Conservation (phyloP, 768 basidiomycete genomes). For the Cystofilobasidium capitatum region DNA sequence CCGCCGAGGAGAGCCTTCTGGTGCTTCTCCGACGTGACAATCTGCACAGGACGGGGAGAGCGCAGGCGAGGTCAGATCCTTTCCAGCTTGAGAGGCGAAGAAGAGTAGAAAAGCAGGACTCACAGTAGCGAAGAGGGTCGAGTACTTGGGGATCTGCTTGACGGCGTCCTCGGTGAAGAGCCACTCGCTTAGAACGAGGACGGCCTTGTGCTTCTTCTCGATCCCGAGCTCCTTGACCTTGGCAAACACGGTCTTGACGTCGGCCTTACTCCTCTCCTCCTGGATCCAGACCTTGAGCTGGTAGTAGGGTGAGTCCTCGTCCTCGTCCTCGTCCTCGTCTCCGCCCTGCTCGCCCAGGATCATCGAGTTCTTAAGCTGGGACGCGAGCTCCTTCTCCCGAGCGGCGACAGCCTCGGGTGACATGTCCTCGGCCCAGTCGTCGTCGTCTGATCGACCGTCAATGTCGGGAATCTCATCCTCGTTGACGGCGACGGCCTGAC, state of each 20-base stretch:
- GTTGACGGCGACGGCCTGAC: slow-evolving; percentile 46
- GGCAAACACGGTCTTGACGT: slow-evolving; percentile 57
- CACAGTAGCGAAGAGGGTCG: slow-evolving; percentile 48
- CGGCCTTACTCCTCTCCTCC: slow-evolving; percentile 49
- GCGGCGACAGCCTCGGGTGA: slow-evolving; percentile 78
- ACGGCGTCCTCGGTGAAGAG: slow-evolving; percentile 69
- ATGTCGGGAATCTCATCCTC: slow-evolving; percentile 45
- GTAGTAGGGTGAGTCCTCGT: slow-evolving; percentile 75
- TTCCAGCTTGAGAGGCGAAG: not conserved
- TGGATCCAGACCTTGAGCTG: slow-evolving; percentile 75
- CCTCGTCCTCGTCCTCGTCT: slow-evolving; percentile 69
- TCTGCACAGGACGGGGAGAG: slow-evolving; percentile 42
- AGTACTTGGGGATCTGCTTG: slow-evolving; percentile 55
- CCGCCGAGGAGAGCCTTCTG: slow-evolving; percentile 92
- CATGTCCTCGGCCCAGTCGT: slow-evolving; percentile 88
- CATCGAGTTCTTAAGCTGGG: slow-evolving; percentile 46
- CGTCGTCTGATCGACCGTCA: slow-evolving; percentile 41
- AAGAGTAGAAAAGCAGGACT: not conserved
- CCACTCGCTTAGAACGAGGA: slow-evolving; percentile 70
- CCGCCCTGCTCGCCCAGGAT: slow-evolving; percentile 55
- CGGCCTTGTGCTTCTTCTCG: slow-evolving; percentile 86
- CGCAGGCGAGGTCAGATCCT: not conserved
- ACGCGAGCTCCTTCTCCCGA: slow-evolving; percentile 64
- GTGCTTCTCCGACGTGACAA: slow-evolving; percentile 86
- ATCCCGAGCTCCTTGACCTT: slow-evolving; percentile 85